phyloP scores from a whole-genome alignment of 148 eudicot genomes.

The Fagopyrum homotropicum region DNA sequence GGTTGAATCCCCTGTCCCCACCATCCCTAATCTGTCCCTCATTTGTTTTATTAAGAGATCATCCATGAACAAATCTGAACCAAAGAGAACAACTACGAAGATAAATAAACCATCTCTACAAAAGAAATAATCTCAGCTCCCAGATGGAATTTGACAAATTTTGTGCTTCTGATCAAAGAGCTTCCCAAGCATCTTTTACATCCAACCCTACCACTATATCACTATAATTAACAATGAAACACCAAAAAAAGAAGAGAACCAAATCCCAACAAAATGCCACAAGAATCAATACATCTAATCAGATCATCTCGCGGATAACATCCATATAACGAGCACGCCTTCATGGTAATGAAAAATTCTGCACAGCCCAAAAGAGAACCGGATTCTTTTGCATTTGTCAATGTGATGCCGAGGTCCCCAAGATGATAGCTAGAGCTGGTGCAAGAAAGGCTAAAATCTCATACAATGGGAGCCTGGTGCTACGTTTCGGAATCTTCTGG shows the following conservation, averaged over 20 bases:
- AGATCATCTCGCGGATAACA: neutral
- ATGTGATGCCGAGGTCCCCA: too few species aligned
- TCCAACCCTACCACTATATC: neutral
- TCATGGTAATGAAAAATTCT: neutral
- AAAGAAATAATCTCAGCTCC: neutral
- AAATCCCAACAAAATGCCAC: slow-evolving; percentile 8
- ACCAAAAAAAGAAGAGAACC: neutral
- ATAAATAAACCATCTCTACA: slow-evolving; percentile 3
- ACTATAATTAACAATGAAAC: slow-evolving; percentile 6
- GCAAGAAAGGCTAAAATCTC: neutral
- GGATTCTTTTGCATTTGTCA: too few species aligned
- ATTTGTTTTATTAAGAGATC: neutral
- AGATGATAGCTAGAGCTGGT: too few species aligned
- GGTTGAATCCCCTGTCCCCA: neutral
- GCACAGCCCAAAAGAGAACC: neutral
- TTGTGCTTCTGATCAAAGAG: neutral
- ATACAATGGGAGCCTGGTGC: neutral
- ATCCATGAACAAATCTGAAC: neutral
- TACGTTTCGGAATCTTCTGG: slow-evolving; percentile 21
- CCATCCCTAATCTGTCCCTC: neutral
- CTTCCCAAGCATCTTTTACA: slow-evolving; percentile 5
- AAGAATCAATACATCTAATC: neutral
- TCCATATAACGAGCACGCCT: too few species aligned
- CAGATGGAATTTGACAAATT: neutral
- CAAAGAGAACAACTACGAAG: neutral